phyloP scores from a whole-genome alignment of 441 rosid genomes.

The Jatropha podagrica region DNA sequence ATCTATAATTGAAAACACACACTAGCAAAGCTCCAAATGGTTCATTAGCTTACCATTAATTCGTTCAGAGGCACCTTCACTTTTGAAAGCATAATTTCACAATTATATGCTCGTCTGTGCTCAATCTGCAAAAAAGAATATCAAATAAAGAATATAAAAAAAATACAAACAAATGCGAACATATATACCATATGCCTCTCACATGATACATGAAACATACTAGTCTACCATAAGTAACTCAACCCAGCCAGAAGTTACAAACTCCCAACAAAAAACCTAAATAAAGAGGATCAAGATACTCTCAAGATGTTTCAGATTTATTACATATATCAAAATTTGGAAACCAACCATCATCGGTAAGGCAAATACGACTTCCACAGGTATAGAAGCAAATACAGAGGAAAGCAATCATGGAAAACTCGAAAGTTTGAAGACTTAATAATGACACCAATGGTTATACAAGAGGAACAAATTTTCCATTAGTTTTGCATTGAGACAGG shows the following conservation, averaged over 20 bases:
- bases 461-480: neutral
- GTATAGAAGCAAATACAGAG: neutral
- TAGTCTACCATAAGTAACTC: constrained; percentile 1
- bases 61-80: constrained; percentile 86
- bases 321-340: neutral
- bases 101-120: constrained; percentile 91
- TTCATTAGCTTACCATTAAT: constrained; percentile 60
- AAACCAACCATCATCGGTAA: neutral
- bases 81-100: constrained; percentile 98
- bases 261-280: neutral
- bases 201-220: neutral
- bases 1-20: neutral
- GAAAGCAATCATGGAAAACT: neutral
- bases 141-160: constrained; percentile 7
- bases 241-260: neutral
- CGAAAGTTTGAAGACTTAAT: neutral
- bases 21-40: constrained; percentile 18
- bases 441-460: neutral
- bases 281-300: neutral
- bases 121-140: constrained; percentile 62
- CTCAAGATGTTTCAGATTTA: constrained; percentile 2
- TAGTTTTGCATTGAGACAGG: neutral
- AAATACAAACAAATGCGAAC: neutral
- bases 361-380: neutral
- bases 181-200: neutral